Base-by-base conservation (phyloP, 2,329 filamentous ascomycete species). In the Aspergillus awamori region DNA sequence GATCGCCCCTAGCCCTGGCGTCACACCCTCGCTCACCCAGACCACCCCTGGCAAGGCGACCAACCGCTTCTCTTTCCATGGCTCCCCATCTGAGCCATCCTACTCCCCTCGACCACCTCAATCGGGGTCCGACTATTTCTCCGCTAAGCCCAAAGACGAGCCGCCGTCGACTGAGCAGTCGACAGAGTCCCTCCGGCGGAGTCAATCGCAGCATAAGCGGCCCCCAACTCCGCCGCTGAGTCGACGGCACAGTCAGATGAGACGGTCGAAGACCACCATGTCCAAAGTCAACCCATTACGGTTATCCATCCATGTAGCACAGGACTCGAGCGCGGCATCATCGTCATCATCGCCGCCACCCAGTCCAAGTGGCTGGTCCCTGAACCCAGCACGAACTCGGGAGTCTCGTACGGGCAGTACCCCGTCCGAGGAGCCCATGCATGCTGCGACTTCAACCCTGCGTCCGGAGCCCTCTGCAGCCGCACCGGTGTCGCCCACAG, bases 1-100 rank as follows among this genome's bases (percentile, higher is more conserved):
- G 17, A 89, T 94, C 65, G 86, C 83, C 65, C 74, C 58, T 59
- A 72, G 74, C 65, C 66, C 76, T 30, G 64, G 73, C 17, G 64
- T 69, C 4, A 17, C 70, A 53, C 49, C 71, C 63, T 58, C 69
- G 62, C 51, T 66, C 22, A 65, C 64, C 30, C 72, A 55, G 61
- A 67, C 66, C 53, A 67, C 59, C 49, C 66, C 70, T 4, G 63
- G 65, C 53, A 68, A 65, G 60, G 65, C 74, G 56, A 64, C 70
- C 51, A 69, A 69, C 24, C 68, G 69, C 24, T 60, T 67, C 22
- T 72, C 70, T 10, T 69, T 67, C 39, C 69, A 74, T 61, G 63
- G 62, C 13, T 65, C 66, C 28, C 64, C 67, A 8, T 64, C 70
- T 4, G 69, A 70, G 17, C 63, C 63, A 22, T 67, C 66, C 36